Percentiles rank a stretch among this genome's conserved stretches.
These are phyloP conservation scores for Ophiostoma sp. DNA, from an alignment of 2,329 filamentous ascomycete genomes.

Conservation along the genomic window DNA sequence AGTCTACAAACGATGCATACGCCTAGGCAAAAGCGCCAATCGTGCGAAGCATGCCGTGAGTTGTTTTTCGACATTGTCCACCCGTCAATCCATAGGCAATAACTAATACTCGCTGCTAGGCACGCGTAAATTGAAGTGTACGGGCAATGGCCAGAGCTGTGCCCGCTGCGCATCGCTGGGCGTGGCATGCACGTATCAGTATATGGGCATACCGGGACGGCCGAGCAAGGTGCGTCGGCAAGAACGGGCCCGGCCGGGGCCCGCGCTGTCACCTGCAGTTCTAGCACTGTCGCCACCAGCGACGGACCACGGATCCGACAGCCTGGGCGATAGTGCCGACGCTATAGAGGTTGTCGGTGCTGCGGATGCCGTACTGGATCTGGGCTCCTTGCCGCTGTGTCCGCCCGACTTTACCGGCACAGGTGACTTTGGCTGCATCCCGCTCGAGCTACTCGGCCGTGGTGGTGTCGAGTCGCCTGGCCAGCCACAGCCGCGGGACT, in stretches of 20 bases:
- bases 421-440: conserved; percentile 15
- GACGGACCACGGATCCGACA: neutral
- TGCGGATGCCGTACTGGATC: neutral
- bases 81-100: neutral
- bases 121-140: conserved; percentile 21
- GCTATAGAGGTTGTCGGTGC: neutral
- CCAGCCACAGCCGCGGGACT: neutral
- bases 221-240: conserved; percentile 18
- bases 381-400: neutral
- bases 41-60: conserved; percentile 23
- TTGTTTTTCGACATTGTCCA: neutral
- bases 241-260: neutral
- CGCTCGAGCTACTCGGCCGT: conserved; percentile 16
- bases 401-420: neutral
- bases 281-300: neutral
- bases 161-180: conserved; percentile 15
- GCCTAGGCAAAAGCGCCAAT: conserved; percentile 22
- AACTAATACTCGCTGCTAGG: conserved; percentile 14
- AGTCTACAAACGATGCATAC: conserved; percentile 15
- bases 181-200: conserved; percentile 19
- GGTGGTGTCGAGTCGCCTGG: neutral
- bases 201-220: conserved; percentile 20
- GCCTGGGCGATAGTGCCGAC: neutral
- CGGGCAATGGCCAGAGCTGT: conserved; percentile 16
- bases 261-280: neutral